Percentiles rank a stretch among this genome's conserved stretches.
These are phyloP conservation scores for Calycina herbarum DNA, from an alignment of 2,329 filamentous ascomycete species.

Conservation along the genomic window DNA sequence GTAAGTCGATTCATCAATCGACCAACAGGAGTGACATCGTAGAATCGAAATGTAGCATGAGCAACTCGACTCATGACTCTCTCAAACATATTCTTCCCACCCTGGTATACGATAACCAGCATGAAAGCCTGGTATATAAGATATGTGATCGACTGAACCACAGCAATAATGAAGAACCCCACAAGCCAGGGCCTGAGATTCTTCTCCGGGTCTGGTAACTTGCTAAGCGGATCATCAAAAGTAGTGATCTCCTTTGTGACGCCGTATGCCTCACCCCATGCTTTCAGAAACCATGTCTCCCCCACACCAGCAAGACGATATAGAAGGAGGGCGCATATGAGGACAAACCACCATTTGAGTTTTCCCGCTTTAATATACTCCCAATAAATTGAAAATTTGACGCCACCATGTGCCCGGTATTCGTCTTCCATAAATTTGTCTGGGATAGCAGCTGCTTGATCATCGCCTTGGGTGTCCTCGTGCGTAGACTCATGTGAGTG, in stretches of 20 bases:
- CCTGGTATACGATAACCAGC: constrained; percentile 75
- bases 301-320: constrained; percentile 66
- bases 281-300: constrained; percentile 79
- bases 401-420: constrained; percentile 70
- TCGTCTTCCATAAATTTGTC: constrained; percentile 82
- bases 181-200: constrained; percentile 75
- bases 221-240: constrained; percentile 42
- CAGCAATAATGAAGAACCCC: constrained; percentile 66
- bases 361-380: constrained; percentile 81
- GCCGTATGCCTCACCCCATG: constrained; percentile 79
- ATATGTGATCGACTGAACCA: constrained; percentile 58
- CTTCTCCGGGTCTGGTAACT: constrained; percentile 64
- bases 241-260: constrained; percentile 31
- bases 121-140: constrained; percentile 65
- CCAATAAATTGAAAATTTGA: constrained; percentile 77
- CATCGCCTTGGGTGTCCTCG: constrained; percentile 37
- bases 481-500: constrained; percentile 26
- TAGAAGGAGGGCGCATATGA: constrained; percentile 61
- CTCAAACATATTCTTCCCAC: constrained; percentile 73
- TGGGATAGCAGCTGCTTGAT: constrained; percentile 49
- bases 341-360: constrained; percentile 68
- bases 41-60: constrained; percentile 82
- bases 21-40: constrained; percentile 86
- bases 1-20: constrained; percentile 91
- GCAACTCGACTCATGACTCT: constrained; percentile 72